Conservation (phyloP, 2,329 filamentous ascomycete genomes). For the Sporothrix phasma region DNA sequence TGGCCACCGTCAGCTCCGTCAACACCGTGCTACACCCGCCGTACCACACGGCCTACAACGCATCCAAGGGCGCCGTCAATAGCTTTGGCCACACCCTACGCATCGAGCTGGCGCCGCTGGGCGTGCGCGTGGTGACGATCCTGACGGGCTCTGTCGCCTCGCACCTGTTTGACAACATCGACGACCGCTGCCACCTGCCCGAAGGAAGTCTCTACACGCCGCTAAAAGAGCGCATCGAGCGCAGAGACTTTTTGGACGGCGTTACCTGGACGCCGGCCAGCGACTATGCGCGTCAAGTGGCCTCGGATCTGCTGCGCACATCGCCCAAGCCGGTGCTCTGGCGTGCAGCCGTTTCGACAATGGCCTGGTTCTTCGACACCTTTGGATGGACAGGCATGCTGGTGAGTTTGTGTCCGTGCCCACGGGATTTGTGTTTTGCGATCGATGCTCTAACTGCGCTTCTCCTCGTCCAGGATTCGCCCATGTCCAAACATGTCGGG, state of each 20-base stretch:
- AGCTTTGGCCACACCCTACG: slow-evolving; percentile 22
- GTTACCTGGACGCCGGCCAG: slow-evolving; percentile 22
- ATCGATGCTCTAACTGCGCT: background rate
- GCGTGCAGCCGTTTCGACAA: slow-evolving; percentile 22
- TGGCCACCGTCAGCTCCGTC: slow-evolving; percentile 25
- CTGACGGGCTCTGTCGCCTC: slow-evolving; percentile 26
- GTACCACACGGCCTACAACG: slow-evolving; percentile 25
- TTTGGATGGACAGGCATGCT: slow-evolving; percentile 25
- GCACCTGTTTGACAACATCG: slow-evolving; percentile 23
- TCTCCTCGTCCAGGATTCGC: background rate
- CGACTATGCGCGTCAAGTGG: slow-evolving; percentile 24
- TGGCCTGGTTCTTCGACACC: slow-evolving; percentile 23
- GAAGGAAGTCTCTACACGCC: slow-evolving; percentile 24
- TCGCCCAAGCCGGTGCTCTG: slow-evolving; percentile 23
- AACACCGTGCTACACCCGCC: slow-evolving; percentile 25
- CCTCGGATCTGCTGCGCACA: slow-evolving; percentile 22
- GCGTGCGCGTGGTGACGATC: slow-evolving; percentile 25
- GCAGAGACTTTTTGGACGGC: slow-evolving; percentile 21
- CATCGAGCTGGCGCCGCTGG: slow-evolving; percentile 26
- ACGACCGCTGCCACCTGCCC: slow-evolving; percentile 20
- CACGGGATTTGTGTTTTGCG: background rate
- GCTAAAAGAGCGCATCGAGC: slow-evolving; percentile 22
- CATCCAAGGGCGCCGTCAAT: slow-evolving; percentile 25
- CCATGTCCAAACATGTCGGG: background rate
- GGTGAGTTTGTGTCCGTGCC: background rate